Percentiles rank a stretch among this genome's conserved stretches.
Evolutionary conservation across 129 eudicot species (phyloP).

Genomic region (Heracleum sosnowskyi): DNA sequence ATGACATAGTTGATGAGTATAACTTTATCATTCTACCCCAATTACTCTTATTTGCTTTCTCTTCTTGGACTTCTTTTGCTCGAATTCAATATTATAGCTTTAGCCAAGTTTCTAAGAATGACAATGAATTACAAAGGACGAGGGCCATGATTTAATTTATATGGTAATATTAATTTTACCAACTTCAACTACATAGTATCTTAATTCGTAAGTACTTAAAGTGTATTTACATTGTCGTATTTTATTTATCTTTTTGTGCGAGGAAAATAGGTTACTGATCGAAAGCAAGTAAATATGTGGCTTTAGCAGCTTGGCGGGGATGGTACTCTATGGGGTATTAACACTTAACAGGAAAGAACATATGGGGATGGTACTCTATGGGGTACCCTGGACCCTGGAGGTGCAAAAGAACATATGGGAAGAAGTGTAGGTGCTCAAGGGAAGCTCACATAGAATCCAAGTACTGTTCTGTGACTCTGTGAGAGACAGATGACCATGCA

Average conservation of each 20-base stretch:
- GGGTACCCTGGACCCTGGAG: slow-evolving; percentile 59
- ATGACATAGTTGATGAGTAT: no score
- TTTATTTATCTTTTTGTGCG: background rate
- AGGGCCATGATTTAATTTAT: background rate
- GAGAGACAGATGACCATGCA: slow-evolving; percentile 44
- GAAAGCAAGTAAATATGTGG: background rate
- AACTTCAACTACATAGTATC: background rate
- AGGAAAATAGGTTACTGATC: background rate
- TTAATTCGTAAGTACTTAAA: background rate
- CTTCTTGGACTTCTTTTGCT: no score
- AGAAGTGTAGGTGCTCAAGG: slow-evolving; percentile 64
- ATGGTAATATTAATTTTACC: background rate
- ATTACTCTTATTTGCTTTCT: no score
- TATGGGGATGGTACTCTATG: slow-evolving; percentile 12
- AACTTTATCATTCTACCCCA: no score
- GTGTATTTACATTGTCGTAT: background rate
- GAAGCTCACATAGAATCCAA: slow-evolving; percentile 55
- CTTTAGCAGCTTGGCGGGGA: slow-evolving; percentile 32
- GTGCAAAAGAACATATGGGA: slow-evolving; percentile 68
- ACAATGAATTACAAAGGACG: background rate
- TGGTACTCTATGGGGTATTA: background rate
- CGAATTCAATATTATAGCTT: no score
- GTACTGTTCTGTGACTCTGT: slow-evolving; percentile 30
- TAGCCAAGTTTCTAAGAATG: no score
- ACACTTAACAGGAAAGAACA: slow-evolving; percentile 32